Evolutionary conservation across 2,329 filamentous ascomycete species (phyloP).

Genomic region (Basipetospora chlamydospora): DNA sequence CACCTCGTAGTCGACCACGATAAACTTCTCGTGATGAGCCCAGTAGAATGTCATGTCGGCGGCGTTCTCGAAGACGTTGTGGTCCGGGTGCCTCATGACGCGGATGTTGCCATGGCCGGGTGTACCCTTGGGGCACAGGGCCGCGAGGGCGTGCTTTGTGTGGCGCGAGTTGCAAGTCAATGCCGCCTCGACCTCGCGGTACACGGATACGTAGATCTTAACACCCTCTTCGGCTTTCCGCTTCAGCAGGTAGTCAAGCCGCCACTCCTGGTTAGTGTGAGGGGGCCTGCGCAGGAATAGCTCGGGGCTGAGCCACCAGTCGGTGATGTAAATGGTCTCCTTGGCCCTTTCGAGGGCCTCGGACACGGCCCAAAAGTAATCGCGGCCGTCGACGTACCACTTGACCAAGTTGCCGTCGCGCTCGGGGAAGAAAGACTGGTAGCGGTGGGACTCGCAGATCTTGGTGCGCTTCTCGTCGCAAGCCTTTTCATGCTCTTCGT

Average conservation of each 20-base stretch:
- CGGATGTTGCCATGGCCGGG: slow-evolving; percentile 80
- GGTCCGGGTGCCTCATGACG: slow-evolving; percentile 83
- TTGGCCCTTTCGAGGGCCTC: slow-evolving; percentile 77
- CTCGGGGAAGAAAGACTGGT: slow-evolving; percentile 81
- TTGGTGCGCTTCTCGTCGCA: slow-evolving; percentile 68
- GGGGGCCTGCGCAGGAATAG: slow-evolving; percentile 76
- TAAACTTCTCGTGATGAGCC: slow-evolving; percentile 96
- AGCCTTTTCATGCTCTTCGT: slow-evolving; percentile 76
- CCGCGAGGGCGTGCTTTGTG: slow-evolving; percentile 73
- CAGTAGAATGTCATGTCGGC: slow-evolving; percentile 97
- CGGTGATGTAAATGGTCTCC: slow-evolving; percentile 88
- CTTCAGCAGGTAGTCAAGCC: slow-evolving; percentile 77
- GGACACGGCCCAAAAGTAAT: slow-evolving; percentile 93
- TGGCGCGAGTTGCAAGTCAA: slow-evolving; percentile 86
- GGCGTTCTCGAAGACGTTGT: slow-evolving; percentile 86
- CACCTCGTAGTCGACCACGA: slow-evolving; percentile 80
- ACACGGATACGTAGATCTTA: slow-evolving; percentile 86
- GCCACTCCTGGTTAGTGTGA: slow-evolving; percentile 68
- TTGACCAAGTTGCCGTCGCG: slow-evolving; percentile 76
- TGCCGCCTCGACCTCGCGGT: slow-evolving; percentile 71
- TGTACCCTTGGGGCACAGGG: slow-evolving; percentile 65
- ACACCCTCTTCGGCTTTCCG: slow-evolving; percentile 81
- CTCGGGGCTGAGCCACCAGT: slow-evolving; percentile 94
- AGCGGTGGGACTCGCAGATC: slow-evolving; percentile 63
- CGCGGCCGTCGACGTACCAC: slow-evolving; percentile 92